Conservation (phyloP, 768 basidiomycete genomes). For the Tricholoma furcatifolium region DNA sequence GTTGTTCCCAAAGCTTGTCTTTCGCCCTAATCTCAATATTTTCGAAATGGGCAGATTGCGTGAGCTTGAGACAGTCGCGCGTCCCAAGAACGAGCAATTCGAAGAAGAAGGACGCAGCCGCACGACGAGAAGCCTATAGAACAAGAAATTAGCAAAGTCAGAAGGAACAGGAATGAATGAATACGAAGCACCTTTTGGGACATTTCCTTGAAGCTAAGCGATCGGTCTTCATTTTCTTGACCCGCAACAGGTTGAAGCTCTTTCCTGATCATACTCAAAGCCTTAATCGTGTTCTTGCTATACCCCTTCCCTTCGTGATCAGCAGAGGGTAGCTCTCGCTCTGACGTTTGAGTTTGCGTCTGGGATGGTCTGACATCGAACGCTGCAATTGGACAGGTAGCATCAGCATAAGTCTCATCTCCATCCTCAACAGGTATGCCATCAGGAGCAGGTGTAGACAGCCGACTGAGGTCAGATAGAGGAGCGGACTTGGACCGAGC, state of each 20-base stretch:
- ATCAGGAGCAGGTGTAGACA: conserved; percentile 68
- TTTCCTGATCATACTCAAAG: conserved; percentile 69
- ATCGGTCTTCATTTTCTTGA: conserved; percentile 52
- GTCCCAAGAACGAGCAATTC: conserved; percentile 94
- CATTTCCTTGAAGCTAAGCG: conserved; percentile 76
- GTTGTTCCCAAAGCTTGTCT: conserved; percentile 82
- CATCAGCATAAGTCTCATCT: conserved; percentile 67
- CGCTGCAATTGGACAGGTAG: conserved; percentile 73
- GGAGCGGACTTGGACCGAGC: conserved; percentile 46
- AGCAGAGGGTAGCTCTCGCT: conserved; percentile 35
- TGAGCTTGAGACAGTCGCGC: conserved; percentile 82
- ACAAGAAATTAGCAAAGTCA: conserved; percentile 5
- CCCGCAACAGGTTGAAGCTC: conserved; percentile 59
- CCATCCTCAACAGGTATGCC: conserved; percentile 50
- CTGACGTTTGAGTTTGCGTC: conserved; percentile 47
- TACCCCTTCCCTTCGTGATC: conserved; percentile 70
- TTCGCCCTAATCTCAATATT: conserved; percentile 86
- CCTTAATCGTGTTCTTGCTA: conserved; percentile 88
- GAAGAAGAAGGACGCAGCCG: conserved; percentile 96
- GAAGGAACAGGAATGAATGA: background rate
- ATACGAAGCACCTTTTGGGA: conserved; percentile 61
- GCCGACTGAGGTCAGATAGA: conserved; percentile 55
- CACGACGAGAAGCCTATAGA: conserved; percentile 79
- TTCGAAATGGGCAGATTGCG: conserved; percentile 73
- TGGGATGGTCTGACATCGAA: conserved; percentile 65